A percentile compares a stretch with the other conserved stretches of the same genome.
phyloP scores from a whole-genome alignment of 2,329 filamentous ascomycete species.

The Neophaeococcomyces mojaviensis region DNA sequence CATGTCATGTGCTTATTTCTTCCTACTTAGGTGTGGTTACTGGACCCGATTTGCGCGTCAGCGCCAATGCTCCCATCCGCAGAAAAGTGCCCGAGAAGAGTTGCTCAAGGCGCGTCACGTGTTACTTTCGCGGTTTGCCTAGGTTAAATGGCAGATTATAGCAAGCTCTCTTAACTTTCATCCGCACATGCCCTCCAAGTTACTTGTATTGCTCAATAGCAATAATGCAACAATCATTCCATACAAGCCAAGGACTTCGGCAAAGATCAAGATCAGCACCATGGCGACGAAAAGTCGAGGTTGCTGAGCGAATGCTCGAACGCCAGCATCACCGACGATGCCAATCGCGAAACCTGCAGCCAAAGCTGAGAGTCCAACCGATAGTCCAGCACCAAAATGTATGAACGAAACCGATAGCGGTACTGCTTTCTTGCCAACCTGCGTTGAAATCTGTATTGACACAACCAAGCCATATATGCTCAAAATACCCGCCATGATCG shows the following conservation, averaged over 20 bases:
- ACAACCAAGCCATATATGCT: constrained; percentile 95
- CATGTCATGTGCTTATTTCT: no score
- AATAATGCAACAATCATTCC: constrained; percentile 96
- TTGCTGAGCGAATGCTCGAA: constrained; percentile 46
- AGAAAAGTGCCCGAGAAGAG: no score
- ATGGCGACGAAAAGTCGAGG: constrained; percentile 67
- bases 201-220: constrained; percentile 47
- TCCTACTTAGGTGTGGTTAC: no score
- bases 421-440: constrained; percentile 30
- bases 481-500: constrained; percentile 99
- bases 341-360: constrained; percentile 79
- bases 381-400: constrained; percentile 73
- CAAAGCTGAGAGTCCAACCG: constrained; percentile 74
- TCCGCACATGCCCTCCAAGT: constrained; percentile 1
- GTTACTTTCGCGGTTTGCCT: no score
- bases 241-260: constrained; percentile 98
- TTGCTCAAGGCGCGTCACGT: no score
- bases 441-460: constrained; percentile 76
- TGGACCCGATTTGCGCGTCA: no score
- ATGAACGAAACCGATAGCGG: constrained; percentile 76
- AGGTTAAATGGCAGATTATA: no score
- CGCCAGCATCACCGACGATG: constrained; percentile 60
- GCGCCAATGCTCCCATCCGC: no score
- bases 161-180: no score
- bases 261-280: constrained; percentile 99